phyloP scores from a whole-genome alignment of 2,329 filamentous ascomycete species.

The Harringtonia aguacate region DNA sequence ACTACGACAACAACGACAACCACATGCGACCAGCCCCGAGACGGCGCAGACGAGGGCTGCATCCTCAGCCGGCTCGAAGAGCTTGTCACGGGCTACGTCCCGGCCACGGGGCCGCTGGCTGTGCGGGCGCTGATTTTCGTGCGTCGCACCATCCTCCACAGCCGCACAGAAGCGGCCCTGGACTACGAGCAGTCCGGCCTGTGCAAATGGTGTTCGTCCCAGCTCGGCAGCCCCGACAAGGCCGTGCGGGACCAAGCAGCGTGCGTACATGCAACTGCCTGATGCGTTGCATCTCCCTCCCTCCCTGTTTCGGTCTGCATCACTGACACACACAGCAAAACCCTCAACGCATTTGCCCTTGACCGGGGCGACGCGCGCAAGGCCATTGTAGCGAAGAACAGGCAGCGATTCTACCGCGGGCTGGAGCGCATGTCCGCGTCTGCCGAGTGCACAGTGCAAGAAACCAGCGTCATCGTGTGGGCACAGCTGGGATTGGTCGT shows the following conservation, averaged over 20 bases:
- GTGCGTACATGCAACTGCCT: conserved; percentile 1
- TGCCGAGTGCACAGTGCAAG: conserved; percentile 6
- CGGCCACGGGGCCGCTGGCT: conserved; percentile 4
- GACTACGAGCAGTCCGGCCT: conserved; percentile 9
- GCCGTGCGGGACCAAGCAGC: conserved; percentile 10
- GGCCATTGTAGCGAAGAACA: conserved; percentile 2
- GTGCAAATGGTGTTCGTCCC: conserved; percentile 8
- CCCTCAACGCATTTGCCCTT: conserved; percentile 5
- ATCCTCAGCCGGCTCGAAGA: background rate
- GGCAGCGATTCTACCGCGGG: conserved; percentile 6
- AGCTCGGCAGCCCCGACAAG: conserved; percentile 7
- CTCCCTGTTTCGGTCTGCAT: no score
- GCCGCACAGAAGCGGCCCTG: background rate
- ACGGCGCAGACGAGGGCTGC: background rate
- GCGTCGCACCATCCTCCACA: conserved; percentile 8
- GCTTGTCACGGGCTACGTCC: background rate
- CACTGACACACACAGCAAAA: conserved; percentile 6
- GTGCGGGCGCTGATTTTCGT: conserved; percentile 5
- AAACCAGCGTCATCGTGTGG: conserved; percentile 9
- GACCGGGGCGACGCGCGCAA: background rate
- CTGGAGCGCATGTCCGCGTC: conserved; percentile 6
- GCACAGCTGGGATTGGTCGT: conserved; percentile 11
- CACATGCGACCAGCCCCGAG: background rate
- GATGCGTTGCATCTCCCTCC: no score
- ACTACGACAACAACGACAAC: background rate